Evolutionary conservation across 1,284 basidiomycete species (phyloP), one percentile per base, ranked within the genome.

Genomic region (Bjerkandera adusta): DNA sequence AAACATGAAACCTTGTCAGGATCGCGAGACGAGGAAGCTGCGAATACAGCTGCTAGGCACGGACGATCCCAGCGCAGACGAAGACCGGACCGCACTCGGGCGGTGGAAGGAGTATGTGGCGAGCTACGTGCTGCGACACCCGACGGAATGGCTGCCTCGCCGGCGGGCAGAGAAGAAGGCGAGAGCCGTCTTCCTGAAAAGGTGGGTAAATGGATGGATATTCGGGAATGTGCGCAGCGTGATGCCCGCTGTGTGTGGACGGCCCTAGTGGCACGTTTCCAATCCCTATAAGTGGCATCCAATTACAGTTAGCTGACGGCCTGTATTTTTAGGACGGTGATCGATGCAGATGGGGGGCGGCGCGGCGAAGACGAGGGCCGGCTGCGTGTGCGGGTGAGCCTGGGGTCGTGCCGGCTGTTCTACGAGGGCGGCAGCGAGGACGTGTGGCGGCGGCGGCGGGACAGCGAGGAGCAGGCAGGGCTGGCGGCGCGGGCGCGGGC

Each of bases 31-130:
- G 48, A 81, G 84, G 62, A 75, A 69, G 42, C 75, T 97, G 62
- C 75, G 77, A 36, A 76, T 98, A 36, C 86, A 91, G 63, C 73
- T 98, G 38, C 73, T 97, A 49, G 82, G 84, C 16, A 64, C 78
- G 49, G 84, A 87, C 54, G 95, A 98, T 64, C 75, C 90, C 20
- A 97, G 92, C 54, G 70, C 79, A 35, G 76, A 76, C 49, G 72
- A 71, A 22, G 75, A 75, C 44, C 70, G 68, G 34, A 66, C 68
- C 26, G 56, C 66, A 21, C 51, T 65, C 12, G 71, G 70, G 55
- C 79, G 89, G 47, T 95, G 93, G 92, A 74, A 85, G 50, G 86
- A 89, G 58, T 98, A 98, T 66, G 78, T 95, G 53, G 86, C 89
- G 54, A 88, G 85, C 49, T 99, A 88, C 67, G 85, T 88, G 48